phyloP scores from a whole-genome alignment of 192 early-diverging fungal species.

The Umbelopsis ramanniana region DNA sequence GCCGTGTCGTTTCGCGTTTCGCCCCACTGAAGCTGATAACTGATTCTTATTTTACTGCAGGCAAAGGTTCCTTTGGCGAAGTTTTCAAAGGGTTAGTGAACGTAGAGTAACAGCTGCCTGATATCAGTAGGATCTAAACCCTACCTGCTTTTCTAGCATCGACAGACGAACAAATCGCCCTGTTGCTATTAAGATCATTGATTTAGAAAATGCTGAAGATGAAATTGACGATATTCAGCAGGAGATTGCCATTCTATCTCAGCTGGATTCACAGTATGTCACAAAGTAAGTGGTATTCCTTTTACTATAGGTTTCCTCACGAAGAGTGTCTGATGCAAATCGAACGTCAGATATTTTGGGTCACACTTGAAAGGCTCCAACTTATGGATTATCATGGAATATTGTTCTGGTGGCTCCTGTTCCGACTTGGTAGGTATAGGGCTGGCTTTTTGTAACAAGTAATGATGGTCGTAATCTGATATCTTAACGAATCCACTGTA shows the following conservation, averaged over 20 bases:
- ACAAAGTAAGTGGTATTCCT: slow-evolving; percentile 54
- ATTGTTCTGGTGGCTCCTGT: slow-evolving; percentile 93
- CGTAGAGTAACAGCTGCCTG: too few species aligned
- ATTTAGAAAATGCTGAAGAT: slow-evolving; percentile 95
- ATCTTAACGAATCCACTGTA: background rate
- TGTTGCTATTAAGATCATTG: slow-evolving; percentile 98
- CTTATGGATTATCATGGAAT: slow-evolving; percentile 99
- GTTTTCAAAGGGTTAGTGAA: slow-evolving; percentile 83
- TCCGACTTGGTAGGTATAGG: slow-evolving; percentile 76
- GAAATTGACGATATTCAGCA: slow-evolving; percentile 99
- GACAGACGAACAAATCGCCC: slow-evolving; percentile 66
- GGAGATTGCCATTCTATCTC: slow-evolving; percentile 95
- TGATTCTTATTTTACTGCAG: slow-evolving; percentile 28
- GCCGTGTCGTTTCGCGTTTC: slow-evolving; percentile 24
- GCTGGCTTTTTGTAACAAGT: background rate
- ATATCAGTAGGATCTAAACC: background rate
- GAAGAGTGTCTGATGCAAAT: background rate
- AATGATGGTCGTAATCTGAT: background rate
- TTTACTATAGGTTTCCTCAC: background rate
- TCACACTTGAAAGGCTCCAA: slow-evolving; percentile 88
- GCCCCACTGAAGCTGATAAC: background rate
- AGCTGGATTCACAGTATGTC: slow-evolving; percentile 87
- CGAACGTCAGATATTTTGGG: slow-evolving; percentile 74
- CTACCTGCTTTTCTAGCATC: slow-evolving; percentile 47
- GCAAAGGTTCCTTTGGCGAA: slow-evolving; percentile 82